These are phyloP conservation scores for Plectosphaerella sp. DNA, from an alignment of 2,329 filamentous ascomycete species.

Conservation along the genomic window DNA sequence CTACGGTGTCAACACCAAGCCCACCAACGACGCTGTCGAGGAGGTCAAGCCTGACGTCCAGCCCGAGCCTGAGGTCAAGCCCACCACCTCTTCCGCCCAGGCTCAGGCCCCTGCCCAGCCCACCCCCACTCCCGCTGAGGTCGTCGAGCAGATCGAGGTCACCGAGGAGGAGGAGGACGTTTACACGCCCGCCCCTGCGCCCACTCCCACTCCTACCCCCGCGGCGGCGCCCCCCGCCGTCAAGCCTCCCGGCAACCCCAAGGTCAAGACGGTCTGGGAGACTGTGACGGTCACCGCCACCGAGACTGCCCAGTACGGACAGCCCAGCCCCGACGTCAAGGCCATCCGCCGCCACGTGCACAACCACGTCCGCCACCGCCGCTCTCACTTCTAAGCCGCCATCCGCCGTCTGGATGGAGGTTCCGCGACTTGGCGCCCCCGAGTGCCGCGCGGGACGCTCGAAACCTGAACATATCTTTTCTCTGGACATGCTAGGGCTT, in stretches of 20 bases:
- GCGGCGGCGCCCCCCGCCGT: constrained; percentile 1
- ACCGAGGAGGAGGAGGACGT: background rate
- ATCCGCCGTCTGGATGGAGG: background rate
- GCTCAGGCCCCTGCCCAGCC: background rate
- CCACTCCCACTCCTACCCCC: background rate
- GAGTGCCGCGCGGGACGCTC: background rate
- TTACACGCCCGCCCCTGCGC: constrained; percentile 1
- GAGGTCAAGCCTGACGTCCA: constrained; percentile 5
- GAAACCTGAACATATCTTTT: constrained; percentile 6
- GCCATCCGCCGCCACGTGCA: constrained; percentile 28
- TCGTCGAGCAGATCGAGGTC: background rate
- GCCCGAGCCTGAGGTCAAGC: constrained; percentile 2
- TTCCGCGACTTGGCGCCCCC: constrained; percentile 2
- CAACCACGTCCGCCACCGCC: constrained; percentile 30
- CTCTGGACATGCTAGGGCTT: constrained; percentile 12
- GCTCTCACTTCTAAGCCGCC: constrained; percentile 19
- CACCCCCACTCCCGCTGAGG: background rate
- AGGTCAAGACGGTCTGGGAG: constrained; percentile 33
- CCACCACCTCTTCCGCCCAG: constrained; percentile 2
- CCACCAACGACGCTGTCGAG: background rate
- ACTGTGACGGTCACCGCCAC: constrained; percentile 40
- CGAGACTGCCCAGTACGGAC: constrained; percentile 28
- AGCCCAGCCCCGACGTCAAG: constrained; percentile 5
- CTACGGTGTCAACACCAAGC: constrained; percentile 15
- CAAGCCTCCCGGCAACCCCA: background rate